Evolutionary conservation across 2,329 filamentous ascomycete species (phyloP), one percentile per base, ranked within the genome.

Genomic region (Talaromyces pinophilus): DNA sequence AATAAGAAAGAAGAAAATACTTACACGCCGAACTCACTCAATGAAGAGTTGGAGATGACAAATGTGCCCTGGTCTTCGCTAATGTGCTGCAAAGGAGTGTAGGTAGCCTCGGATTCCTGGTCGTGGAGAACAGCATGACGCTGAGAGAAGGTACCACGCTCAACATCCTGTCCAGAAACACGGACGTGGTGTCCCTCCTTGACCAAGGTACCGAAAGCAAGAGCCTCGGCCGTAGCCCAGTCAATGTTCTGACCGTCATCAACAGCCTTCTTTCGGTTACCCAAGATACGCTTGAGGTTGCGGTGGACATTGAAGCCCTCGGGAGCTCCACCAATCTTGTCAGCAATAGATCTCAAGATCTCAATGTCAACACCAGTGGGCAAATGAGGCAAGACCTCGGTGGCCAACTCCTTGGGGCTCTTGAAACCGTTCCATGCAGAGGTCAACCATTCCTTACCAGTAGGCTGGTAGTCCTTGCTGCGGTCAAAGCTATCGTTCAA

Each of bases 381-480:
- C 73, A 92, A 87, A 82, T 99, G 95, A 61, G 94, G 93, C 62
- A 99, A 85, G 55, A 98, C 89, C 83, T 99, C 95, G 28, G 90
- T 95, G 38, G 94, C 93, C 69, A 99, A 85, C 72, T 99, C 95
- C 85, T 97, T 98, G 74, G 95, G 95, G 38, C 93, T 96, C 84
- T 98, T 98, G 88, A 99, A 98, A 69, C 94, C 94, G 82, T 99
- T 96, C 95, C 95, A 99, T 65, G 95, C 94, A 62, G 93, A 97
- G 8, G 95, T 98, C 72, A 97, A 89, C 95, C 95, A 99, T 82
- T 99, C 95, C 83, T 97, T 96, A 71, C 93, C 92, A 48, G 92
- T 96, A 55, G 95, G 92, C 80, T 94, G 91, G 82, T 99, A 99
- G 75, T 99, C 94, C 82, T 96, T 98, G 81, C 93, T 97, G 81